phyloP scores from a whole-genome alignment of 805 yeast species.

The Teunomyces barrocoloradensis region DNA sequence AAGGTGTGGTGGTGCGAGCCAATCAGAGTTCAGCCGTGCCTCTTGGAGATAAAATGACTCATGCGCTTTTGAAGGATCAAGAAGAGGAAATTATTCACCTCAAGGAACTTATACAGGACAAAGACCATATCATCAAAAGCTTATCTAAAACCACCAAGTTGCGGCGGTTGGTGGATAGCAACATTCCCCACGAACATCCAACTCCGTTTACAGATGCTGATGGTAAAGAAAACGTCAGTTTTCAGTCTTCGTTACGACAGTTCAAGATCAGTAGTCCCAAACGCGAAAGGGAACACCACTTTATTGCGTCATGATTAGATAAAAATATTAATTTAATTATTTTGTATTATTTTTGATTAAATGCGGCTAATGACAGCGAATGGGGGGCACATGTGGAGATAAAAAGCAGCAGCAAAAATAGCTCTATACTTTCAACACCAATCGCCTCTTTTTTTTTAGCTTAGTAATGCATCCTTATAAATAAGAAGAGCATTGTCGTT shows the following conservation, averaged over 20 bases:
- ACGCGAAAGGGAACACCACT: conserved; percentile 5
- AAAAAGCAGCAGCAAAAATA: too few species aligned
- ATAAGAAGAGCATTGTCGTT: too few species aligned
- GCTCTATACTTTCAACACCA: too few species aligned
- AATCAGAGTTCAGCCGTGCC: conserved; percentile 6
- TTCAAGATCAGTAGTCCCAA: conserved; percentile 21
- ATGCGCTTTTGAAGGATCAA: conserved; percentile 50
- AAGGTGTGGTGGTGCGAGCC: conserved; percentile 41
- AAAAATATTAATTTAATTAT: background rate
- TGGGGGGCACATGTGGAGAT: too few species aligned
- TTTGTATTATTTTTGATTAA: too few species aligned
- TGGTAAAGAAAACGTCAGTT: background rate
- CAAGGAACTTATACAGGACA: conserved; percentile 60
- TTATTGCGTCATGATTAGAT: background rate
- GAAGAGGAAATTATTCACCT: conserved; percentile 65
- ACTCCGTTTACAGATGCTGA: background rate
- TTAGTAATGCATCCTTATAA: too few species aligned
- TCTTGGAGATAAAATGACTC: conserved; percentile 15
- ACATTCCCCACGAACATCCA: conserved; percentile 6
- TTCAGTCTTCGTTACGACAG: conserved; percentile 14
- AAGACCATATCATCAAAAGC: conserved; percentile 77
- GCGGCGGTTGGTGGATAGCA: conserved; percentile 42
- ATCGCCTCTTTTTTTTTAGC: too few species aligned
- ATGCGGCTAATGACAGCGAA: too few species aligned
- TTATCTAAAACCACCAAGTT: conserved; percentile 63